A percentile compares a stretch with the other conserved stretches of the same genome.
Conservation (phyloP, 345 rosid species). For the Viola odorata region DNA sequence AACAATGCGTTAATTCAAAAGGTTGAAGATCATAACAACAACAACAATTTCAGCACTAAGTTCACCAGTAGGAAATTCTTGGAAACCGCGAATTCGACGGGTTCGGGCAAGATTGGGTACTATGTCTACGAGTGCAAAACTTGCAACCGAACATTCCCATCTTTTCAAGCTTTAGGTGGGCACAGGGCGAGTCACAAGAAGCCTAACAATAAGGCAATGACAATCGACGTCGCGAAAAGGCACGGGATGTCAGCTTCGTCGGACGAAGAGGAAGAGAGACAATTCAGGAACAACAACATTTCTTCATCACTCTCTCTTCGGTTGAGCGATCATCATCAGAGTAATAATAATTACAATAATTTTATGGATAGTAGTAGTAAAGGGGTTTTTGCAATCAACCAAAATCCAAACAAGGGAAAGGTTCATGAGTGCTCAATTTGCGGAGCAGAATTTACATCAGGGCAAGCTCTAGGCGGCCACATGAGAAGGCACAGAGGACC, state of each 20-base stretch:
- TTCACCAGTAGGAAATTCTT: slow-evolving; percentile 60
- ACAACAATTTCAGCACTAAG: slow-evolving; percentile 17
- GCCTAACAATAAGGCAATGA: slow-evolving; percentile 30
- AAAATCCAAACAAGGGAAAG: slow-evolving; percentile 31
- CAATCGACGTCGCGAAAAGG: slow-evolving; percentile 6
- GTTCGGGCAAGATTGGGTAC: slow-evolving; percentile 59
- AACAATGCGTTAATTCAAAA: too few relatives aligned
- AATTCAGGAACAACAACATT: slow-evolving; percentile 24
- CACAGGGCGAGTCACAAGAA: slow-evolving; percentile 98
- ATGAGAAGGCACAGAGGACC: slow-evolving; percentile 88
- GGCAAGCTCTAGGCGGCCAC: slow-evolving; percentile 98
- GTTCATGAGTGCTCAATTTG: slow-evolving; percentile 91
- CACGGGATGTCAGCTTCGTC: slow-evolving; percentile 1
- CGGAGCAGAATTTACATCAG: slow-evolving; percentile 83
- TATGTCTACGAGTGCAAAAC: slow-evolving; percentile 91
- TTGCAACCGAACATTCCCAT: slow-evolving; percentile 75
- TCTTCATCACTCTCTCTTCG: slow-evolving; percentile 50
- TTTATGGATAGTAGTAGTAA: not conserved
- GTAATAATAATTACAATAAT: slow-evolving; percentile 24
- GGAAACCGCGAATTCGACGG: slow-evolving; percentile 40
- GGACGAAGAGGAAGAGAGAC: slow-evolving; percentile 33
- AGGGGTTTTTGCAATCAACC: slow-evolving; percentile 5
- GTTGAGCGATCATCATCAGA: slow-evolving; percentile 26
- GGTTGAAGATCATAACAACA: slow-evolving; percentile 3
- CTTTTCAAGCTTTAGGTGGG: slow-evolving; percentile 97